These are phyloP conservation scores for Aspergillus tanneri DNA, from an alignment of 2,329 filamentous ascomycete genomes.

Conservation along the genomic window DNA sequence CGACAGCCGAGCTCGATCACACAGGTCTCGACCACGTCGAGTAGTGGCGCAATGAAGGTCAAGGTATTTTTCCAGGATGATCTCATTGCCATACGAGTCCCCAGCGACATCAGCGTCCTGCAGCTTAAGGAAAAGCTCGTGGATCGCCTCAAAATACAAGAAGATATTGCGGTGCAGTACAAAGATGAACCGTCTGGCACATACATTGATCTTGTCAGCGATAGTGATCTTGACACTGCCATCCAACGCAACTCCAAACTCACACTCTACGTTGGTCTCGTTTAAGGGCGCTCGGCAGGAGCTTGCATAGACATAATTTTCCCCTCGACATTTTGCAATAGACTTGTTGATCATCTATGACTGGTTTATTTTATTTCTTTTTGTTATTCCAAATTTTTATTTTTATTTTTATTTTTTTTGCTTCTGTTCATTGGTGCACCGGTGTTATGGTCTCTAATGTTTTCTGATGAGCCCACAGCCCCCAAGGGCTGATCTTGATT, in stretches of 20 bases:
- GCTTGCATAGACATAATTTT: constrained; percentile 21
- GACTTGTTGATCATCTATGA: constrained; percentile 15
- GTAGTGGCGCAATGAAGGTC: constrained; percentile 71
- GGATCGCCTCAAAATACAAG: constrained; percentile 76
- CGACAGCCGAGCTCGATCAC: constrained; percentile 56
- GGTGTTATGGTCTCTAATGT: constrained; percentile 20
- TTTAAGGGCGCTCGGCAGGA: constrained; percentile 20
- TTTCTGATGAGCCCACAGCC: constrained; percentile 19
- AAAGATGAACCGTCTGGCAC: constrained; percentile 78
- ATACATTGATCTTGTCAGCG: constrained; percentile 71
- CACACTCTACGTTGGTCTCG: constrained; percentile 63
- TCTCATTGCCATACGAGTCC: constrained; percentile 85
- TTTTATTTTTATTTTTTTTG: constrained; percentile 12
- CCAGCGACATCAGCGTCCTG: constrained; percentile 72
- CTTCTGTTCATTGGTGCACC: constrained; percentile 14
- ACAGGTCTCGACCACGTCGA: constrained; percentile 41
- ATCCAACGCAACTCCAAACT: constrained; percentile 84
- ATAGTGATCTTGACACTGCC: constrained; percentile 78
- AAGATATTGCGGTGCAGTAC: constrained; percentile 78
- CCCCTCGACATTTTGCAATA: constrained; percentile 14
- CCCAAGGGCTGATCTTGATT: constrained; percentile 26
- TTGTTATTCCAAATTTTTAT: constrained; percentile 10
- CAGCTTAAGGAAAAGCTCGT: constrained; percentile 81
- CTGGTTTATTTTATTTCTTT: constrained; percentile 5
- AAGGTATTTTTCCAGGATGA: constrained; percentile 94